Evolutionary conservation across 1,139 yeast genomes (phyloP), one percentile per base, ranked within the genome.

Genomic region (Hansenula sp.): DNA sequence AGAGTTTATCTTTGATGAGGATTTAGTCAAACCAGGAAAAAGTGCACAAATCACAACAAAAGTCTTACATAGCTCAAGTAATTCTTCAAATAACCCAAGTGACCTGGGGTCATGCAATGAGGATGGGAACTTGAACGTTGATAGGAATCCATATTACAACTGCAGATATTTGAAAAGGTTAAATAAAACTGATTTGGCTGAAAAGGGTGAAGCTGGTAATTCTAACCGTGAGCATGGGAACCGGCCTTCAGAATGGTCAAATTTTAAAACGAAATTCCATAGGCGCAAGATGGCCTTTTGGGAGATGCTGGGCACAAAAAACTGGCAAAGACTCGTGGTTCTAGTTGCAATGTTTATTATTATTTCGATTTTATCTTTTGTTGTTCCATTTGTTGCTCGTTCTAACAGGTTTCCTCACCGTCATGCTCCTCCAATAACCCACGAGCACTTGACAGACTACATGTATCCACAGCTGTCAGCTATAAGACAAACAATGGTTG

Each of bases 391-490:
- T 43, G 47, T 42, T 44, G 33, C 29, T 27, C 5, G 43, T 65
- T 48, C 21, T 8, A 8, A 33, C 13, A 33, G 16, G 38, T 40
- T 25, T 5, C 5, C 25, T 21, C 31, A 13, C 32, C 47, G 47
- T 31, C 49, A 50, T 34, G 41, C 39, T 2, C 28, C 31, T 1
- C 40, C 27, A 13, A 27, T 31, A 8, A 47, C 48, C 9, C 71
- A 72, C 58, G 71, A 68, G 40, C 55, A 72, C 2, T 64, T 79
- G 50, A 66, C 82, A 1, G 62, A 67, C 11, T 79, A 77, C 54
- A 53, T 62, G 13, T 79, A 78, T 53, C 84, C 84, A 8, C 60
- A 65, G 33, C 59, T 79, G 35, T 58, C 75, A 39, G 77, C 81
- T 5, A 72, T 79, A 37, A 64, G 84, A 58, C 70, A 77, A 0